Conservation (phyloP, 306 rosid species). For the Corylus avellana region DNA sequence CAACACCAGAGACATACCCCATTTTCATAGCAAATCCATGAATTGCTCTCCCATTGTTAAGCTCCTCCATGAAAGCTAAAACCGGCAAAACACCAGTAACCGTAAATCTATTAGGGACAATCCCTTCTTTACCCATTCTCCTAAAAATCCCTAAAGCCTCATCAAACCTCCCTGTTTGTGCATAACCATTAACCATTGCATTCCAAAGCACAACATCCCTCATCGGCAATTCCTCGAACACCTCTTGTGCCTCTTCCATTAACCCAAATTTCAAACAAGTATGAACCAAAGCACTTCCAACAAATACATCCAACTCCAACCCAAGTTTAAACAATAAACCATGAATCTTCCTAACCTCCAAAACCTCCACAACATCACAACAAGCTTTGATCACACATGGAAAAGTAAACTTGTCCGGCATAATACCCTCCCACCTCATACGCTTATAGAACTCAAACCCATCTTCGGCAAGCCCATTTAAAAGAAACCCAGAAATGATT, state of each 20-base stretch:
- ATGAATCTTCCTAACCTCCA: constrained; percentile 73
- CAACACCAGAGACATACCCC: constrained; percentile 62
- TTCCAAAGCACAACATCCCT: constrained; percentile 88
- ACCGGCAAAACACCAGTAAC: constrained; percentile 74
- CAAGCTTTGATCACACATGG: constrained; percentile 74
- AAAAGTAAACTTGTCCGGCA: constrained; percentile 72
- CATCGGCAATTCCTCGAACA: constrained; percentile 65
- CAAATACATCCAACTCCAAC: constrained; percentile 69
- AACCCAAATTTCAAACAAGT: constrained; percentile 55
- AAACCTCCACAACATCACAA: constrained; percentile 32
- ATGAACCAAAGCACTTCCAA: constrained; percentile 81
- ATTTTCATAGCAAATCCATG: constrained; percentile 65
- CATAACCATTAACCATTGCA: constrained; percentile 77
- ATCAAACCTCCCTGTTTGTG: constrained; percentile 58
- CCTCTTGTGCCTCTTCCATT: constrained; percentile 57
- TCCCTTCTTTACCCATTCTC: constrained; percentile 54
- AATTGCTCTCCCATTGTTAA: constrained; percentile 55
- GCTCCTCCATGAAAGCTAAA: constrained; percentile 51
- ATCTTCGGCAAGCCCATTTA: constrained; percentile 44
- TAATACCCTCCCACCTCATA: constrained; percentile 57
- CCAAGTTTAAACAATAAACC: constrained; percentile 71
- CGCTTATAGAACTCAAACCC: constrained; percentile 48
- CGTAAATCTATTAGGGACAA: constrained; percentile 57
- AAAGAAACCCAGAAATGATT: constrained; percentile 65
- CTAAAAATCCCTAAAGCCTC: constrained; percentile 67